Percentiles rank a stretch among this genome's conserved stretches.
phyloP scores from a whole-genome alignment of 305 asterid genomes.

The Solanum chacoense region DNA sequence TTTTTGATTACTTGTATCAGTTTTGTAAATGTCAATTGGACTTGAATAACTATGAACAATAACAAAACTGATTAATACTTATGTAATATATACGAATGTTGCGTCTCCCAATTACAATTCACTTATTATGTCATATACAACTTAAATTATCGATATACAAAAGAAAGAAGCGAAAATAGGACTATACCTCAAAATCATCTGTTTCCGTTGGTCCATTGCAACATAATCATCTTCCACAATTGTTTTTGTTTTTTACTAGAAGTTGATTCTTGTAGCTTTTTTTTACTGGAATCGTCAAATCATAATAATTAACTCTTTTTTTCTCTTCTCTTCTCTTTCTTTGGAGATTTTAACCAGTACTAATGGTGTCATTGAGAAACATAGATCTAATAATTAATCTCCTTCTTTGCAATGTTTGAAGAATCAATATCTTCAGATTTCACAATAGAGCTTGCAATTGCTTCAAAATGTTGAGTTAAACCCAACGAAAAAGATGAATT shows the following conservation, averaged over 20 bases:
- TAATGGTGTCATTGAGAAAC: not conserved
- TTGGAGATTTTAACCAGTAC: not conserved
- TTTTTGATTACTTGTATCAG: too few species aligned
- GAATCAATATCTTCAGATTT: not conserved
- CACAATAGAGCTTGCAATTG: not conserved
- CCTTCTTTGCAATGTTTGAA: not conserved
- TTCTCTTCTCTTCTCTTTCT: not conserved
- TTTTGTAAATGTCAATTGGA: not conserved
- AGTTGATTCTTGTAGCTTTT: not conserved
- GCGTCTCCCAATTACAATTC: too few species aligned
- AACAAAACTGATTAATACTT: not conserved
- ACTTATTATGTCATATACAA: not conserved
- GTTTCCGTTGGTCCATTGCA: not conserved
- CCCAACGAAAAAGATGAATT: not conserved
- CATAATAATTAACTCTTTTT: not conserved
- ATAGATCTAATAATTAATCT: not conserved
- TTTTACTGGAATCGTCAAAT: not conserved
- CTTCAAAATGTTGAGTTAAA: not conserved
- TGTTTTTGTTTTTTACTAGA: not conserved
- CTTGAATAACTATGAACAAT: not conserved
- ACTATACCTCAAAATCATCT: not conserved
- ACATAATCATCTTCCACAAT: not conserved
- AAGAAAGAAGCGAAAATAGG: not conserved
- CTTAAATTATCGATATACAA: not conserved
- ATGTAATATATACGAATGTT: not conserved